Conservation (phyloP, 2,329 filamentous ascomycete genomes). For the Lachnellula occidentalis region DNA sequence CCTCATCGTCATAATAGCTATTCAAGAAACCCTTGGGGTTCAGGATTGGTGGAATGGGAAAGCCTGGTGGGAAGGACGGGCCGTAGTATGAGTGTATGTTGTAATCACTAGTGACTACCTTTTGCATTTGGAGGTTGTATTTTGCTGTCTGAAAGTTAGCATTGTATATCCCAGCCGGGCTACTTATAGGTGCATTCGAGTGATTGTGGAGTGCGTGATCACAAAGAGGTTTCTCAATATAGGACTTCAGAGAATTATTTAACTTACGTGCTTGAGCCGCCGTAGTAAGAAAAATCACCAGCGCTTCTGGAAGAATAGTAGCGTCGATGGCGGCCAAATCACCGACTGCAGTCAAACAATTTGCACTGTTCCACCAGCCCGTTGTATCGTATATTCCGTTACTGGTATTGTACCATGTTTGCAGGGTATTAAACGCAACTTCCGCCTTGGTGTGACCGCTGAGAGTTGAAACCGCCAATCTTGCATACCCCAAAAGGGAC, state of each 20-base stretch:
- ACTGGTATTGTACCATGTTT: constrained; percentile 54
- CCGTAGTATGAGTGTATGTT: constrained; percentile 17
- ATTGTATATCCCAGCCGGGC: neutral
- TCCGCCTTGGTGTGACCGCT: constrained; percentile 17
- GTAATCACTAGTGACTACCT: constrained; percentile 20
- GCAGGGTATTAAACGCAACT: constrained; percentile 41
- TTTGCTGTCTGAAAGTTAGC: neutral
- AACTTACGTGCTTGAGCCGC: constrained; percentile 25
- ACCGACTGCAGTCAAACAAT: constrained; percentile 56
- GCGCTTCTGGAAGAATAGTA: constrained; percentile 31
- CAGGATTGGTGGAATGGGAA: neutral
- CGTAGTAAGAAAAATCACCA: constrained; percentile 40
- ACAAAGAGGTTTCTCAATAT: too few relatives aligned
- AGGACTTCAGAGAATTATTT: too few relatives aligned
- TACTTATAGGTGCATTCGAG: neutral
- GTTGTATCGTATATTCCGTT: constrained; percentile 59
- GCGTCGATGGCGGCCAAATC: constrained; percentile 38
- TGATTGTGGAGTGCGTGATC: neutral
- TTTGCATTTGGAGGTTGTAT: constrained; percentile 24
- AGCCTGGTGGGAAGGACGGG: neutral
- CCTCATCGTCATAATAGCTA: constrained; percentile 54
- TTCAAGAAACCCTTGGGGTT: constrained; percentile 42
- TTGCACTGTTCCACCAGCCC: constrained; percentile 72
- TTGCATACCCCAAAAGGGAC: neutral
- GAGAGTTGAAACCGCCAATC: neutral